phyloP scores from a whole-genome alignment of 1,139 yeast genomes.

The Sugiyamaella xylanicola region DNA sequence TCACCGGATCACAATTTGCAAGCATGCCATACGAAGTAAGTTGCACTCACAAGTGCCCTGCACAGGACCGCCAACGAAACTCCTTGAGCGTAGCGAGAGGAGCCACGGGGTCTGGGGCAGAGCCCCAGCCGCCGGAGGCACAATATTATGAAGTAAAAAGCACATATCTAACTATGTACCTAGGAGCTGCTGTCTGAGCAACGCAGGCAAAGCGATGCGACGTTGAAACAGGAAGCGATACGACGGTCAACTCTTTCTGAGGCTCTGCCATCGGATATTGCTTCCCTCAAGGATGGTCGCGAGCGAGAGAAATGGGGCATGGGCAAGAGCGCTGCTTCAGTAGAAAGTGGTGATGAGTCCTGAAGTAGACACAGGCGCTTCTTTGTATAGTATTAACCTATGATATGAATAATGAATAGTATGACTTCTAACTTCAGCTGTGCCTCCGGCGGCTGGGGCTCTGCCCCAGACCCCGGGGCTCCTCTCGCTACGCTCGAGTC shows the following conservation, averaged over 20 bases:
- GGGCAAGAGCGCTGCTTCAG: slow-evolving; percentile 50
- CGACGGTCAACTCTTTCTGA: slow-evolving; percentile 31
- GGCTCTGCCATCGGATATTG: slow-evolving; percentile 36
- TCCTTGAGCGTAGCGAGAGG: no score
- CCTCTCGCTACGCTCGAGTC: neutral
- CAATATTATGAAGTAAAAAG: no score
- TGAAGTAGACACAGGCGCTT: no score
- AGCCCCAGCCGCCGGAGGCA: no score
- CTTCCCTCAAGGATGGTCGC: slow-evolving; percentile 43
- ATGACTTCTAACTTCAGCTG: no score
- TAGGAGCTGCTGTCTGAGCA: slow-evolving; percentile 30
- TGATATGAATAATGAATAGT: no score
- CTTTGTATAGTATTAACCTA: no score
- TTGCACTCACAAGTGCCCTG: neutral
- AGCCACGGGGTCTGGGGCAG: no score
- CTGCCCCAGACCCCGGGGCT: neutral
- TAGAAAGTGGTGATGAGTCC: slow-evolving; percentile 40
- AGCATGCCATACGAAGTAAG: slow-evolving; percentile 26
- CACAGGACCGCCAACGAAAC: no score
- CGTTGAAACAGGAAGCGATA: slow-evolving; percentile 31
- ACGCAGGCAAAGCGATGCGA: slow-evolving; percentile 28
- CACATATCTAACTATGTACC: slow-evolving; percentile 6
- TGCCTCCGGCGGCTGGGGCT: neutral
- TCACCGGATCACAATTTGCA: slow-evolving; percentile 29
- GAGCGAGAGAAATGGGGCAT: slow-evolving; percentile 54